Conservation (phyloP, 805 yeast species). For the Diddensiella santjacobensis region DNA sequence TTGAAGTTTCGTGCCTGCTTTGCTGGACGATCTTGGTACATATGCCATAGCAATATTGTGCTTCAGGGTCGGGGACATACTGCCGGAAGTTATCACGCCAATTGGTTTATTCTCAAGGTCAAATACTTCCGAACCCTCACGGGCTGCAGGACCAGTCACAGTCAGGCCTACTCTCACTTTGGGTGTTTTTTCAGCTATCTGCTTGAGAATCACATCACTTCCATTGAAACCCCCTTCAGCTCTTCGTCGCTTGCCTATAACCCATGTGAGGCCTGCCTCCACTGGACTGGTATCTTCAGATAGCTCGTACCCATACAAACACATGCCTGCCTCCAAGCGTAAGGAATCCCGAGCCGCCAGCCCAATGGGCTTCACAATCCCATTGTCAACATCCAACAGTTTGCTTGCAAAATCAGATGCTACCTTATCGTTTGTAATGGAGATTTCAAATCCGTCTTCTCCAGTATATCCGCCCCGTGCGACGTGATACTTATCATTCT, state of each 20-base stretch:
- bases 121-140: constrained; percentile 69
- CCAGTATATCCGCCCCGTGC: constrained; percentile 98
- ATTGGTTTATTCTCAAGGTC: constrained; percentile 52
- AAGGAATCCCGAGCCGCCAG: constrained; percentile 97
- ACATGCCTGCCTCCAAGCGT: constrained; percentile 97
- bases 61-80: constrained; percentile 65
- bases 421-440: constrained; percentile 52
- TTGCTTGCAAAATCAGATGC: constrained; percentile 61
- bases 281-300: constrained; percentile 77
- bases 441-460: constrained; percentile 95
- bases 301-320: constrained; percentile 91
- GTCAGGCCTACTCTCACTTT: constrained; percentile 68
- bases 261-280: constrained; percentile 87
- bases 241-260: constrained; percentile 78
- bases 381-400: constrained; percentile 47
- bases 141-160: constrained; percentile 87
- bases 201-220: constrained; percentile 59
- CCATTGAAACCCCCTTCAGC: constrained; percentile 65
- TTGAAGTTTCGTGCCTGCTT: constrained; percentile 66
- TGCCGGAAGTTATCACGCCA: constrained; percentile 60
- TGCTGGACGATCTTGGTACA: constrained; percentile 63
- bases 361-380: constrained; percentile 77
- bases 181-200: constrained; percentile 59
- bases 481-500: constrained; percentile 54
- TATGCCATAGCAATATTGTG: constrained; percentile 90